A percentile compares a stretch with the other conserved stretches of the same genome.
Conservation (phyloP, 768 basidiomycete genomes). For the Phanerochaete carnosa region DNA sequence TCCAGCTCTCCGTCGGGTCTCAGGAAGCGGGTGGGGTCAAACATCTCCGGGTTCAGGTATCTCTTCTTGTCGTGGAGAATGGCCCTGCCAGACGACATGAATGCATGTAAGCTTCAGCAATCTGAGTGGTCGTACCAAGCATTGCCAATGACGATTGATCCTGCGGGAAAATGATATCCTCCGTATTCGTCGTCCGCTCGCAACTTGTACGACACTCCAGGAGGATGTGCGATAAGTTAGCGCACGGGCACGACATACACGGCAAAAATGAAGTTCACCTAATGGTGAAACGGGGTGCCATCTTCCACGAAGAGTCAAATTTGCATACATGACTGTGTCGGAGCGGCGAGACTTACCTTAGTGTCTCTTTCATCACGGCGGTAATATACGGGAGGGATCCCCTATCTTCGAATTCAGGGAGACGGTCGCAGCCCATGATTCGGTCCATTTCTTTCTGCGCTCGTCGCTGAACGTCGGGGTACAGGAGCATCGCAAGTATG, state of each 20-base stretch:
- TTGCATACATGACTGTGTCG: not conserved
- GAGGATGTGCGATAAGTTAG: too few relatives aligned
- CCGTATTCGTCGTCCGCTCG: constrained; percentile 27
- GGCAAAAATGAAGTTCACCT: not conserved
- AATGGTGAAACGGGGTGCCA: not conserved
- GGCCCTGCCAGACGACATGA: constrained; percentile 11
- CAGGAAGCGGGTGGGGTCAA: constrained; percentile 22
- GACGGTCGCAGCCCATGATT: not conserved
- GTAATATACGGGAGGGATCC: not conserved
- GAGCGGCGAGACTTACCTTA: not conserved
- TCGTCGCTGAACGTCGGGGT: not conserved
- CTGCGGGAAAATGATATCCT: constrained; percentile 31
- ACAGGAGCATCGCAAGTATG: not conserved
- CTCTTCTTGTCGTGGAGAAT: constrained; percentile 17
- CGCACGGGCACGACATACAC: not conserved
- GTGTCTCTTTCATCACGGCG: not conserved
- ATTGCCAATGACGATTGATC: constrained; percentile 10
- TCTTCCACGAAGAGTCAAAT: not conserved
- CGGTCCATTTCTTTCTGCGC: constrained; percentile 3
- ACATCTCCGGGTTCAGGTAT: constrained; percentile 17
- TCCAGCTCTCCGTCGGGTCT: constrained; percentile 11
- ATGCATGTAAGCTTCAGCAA: not conserved
- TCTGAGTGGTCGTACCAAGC: not conserved
- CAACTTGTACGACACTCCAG: constrained; percentile 24
- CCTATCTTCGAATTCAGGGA: not conserved